phyloP scores from a whole-genome alignment of 495 filamentous ascomycete species.

The Aspergillus campestris region DNA sequence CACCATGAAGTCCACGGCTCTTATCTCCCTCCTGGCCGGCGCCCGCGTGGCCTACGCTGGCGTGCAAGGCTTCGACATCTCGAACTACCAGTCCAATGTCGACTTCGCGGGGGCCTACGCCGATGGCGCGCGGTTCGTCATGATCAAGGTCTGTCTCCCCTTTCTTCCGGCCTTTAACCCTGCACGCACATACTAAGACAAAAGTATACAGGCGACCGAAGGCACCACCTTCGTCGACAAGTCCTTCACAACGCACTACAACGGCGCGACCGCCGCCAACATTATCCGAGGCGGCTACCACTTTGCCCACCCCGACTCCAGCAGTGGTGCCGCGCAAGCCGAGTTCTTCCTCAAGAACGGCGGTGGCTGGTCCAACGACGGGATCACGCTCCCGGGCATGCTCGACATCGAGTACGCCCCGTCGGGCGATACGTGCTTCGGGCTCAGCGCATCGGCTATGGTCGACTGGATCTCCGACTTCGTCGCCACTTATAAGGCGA shows the following conservation, averaged over 20 bases:
- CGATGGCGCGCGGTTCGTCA: constrained; percentile 33
- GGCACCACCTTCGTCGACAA: constrained; percentile 46
- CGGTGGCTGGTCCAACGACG: constrained; percentile 54
- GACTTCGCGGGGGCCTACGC: not conserved
- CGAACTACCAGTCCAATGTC: too few relatives aligned
- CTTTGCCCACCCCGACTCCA: constrained; percentile 48
- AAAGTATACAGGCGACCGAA: constrained; percentile 44
- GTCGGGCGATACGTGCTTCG: constrained; percentile 42
- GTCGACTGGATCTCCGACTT: constrained; percentile 54
- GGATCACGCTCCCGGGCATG: constrained; percentile 58
- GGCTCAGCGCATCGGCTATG: constrained; percentile 44
- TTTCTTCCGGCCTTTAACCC: not conserved
- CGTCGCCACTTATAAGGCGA: constrained; percentile 44
- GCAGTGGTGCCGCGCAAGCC: constrained; percentile 46
- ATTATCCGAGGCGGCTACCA: constrained; percentile 57
- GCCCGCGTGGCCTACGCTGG: too few relatives aligned
- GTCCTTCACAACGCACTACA: constrained; percentile 47
- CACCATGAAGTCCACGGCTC: too few relatives aligned
- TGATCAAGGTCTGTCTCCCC: constrained; percentile 42
- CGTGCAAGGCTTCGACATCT: too few relatives aligned
- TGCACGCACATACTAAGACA: not conserved
- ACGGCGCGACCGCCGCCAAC: constrained; percentile 43
- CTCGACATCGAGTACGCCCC: constrained; percentile 52
- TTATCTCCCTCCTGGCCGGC: too few relatives aligned
- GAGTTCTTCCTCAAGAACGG: constrained; percentile 52